phyloP scores from a whole-genome alignment of 192 early-diverging fungal genomes.

The Backusella australiensis region DNA sequence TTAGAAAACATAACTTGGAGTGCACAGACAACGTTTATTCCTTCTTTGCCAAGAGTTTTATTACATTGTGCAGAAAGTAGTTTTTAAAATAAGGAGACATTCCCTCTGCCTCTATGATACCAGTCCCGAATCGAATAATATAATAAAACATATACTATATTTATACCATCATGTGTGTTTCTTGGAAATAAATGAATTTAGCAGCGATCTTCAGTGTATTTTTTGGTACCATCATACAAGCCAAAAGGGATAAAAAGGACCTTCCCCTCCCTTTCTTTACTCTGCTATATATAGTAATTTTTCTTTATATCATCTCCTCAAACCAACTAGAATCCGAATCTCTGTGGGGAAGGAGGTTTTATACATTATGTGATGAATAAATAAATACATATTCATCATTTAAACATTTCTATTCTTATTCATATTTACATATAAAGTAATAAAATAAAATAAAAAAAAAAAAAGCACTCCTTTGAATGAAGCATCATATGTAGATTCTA shows the following conservation, averaged over 20 bases:
- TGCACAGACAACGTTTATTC: slow-evolving; percentile 6
- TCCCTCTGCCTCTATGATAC: neutral
- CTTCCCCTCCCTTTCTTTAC: neutral
- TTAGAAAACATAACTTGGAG: neutral
- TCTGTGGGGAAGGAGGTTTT: neutral
- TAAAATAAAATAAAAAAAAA: no score
- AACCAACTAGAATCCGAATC: neutral
- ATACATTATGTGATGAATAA: neutral
- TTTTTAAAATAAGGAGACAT: slow-evolving; percentile 6
- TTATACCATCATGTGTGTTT: neutral
- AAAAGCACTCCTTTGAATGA: neutral
- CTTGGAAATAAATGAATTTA: neutral
- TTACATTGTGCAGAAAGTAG: slow-evolving; percentile 4
- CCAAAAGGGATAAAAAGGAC: neutral
- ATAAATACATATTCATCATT: neutral
- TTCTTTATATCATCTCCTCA: neutral
- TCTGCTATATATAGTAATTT: neutral
- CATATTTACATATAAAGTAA: neutral
- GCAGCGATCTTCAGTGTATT: neutral
- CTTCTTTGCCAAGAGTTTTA: slow-evolving; percentile 6
- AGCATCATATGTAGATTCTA: neutral
- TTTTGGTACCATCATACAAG: neutral
- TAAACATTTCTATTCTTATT: neutral
- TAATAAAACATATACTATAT: neutral
- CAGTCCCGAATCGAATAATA: neutral